These are phyloP conservation scores for Rubroshorea leprosula DNA, from an alignment of 345 rosid species.

Conservation along the genomic window DNA sequence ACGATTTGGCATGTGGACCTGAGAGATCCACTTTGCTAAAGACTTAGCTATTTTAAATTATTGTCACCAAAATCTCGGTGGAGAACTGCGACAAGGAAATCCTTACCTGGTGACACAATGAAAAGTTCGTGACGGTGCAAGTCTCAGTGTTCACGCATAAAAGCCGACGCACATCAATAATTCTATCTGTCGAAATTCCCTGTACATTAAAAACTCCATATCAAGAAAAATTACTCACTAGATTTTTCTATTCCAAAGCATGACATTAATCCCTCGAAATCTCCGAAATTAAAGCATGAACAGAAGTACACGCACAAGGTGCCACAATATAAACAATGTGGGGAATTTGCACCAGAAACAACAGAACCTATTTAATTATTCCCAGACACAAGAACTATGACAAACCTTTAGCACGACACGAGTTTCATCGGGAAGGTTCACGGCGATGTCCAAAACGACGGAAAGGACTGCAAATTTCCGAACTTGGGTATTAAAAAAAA, in stretches of 20 bases:
- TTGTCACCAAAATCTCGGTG: too few species aligned
- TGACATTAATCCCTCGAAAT: not conserved
- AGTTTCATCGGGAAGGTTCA: constrained; percentile 81
- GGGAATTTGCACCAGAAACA: not conserved
- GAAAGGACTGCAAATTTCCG: constrained; percentile 67
- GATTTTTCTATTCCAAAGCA: too few species aligned
- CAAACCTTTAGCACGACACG: constrained; percentile 70
- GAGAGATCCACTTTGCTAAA: too few species aligned
- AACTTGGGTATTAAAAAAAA: not conserved
- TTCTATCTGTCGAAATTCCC: constrained; percentile 99
- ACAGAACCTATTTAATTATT: not conserved
- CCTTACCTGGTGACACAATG: constrained; percentile 79
- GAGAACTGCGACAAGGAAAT: not conserved
- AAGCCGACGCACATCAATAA: constrained; percentile 82
- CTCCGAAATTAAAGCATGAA: too few species aligned
- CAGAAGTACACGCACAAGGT: too few species aligned
- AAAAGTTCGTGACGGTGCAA: constrained; percentile 70
- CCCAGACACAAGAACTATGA: constrained; percentile 12
- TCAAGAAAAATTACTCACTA: constrained; percentile 7
- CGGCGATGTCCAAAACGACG: constrained; percentile 70
- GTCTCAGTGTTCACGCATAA: constrained; percentile 64
- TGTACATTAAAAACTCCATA: constrained; percentile 23
- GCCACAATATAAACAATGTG: constrained; percentile 6
- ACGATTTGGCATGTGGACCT: too few species aligned
- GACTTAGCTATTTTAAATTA: too few species aligned